phyloP scores from a whole-genome alignment of 1,284 basidiomycete species.

The Mrakiaceae sp. region DNA sequence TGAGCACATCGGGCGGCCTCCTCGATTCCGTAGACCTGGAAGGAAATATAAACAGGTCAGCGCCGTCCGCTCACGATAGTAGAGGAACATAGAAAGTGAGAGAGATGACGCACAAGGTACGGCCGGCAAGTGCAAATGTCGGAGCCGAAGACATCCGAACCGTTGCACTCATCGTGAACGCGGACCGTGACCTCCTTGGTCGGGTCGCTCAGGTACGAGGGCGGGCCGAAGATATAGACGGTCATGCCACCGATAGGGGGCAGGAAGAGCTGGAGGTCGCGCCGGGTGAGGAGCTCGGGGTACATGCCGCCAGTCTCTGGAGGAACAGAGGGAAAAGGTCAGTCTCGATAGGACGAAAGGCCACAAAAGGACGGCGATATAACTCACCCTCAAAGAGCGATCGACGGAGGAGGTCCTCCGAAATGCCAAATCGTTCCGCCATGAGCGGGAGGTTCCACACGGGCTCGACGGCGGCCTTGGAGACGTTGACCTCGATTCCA shows the following conservation, averaged over 20 bases:
- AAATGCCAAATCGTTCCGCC: conserved; percentile 74
- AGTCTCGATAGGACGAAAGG: not conserved
- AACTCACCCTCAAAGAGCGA: conserved; percentile 67
- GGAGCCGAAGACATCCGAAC: conserved; percentile 49
- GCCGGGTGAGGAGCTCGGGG: conserved; percentile 87
- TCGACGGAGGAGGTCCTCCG: conserved; percentile 70
- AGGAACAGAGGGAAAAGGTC: not conserved
- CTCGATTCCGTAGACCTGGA: conserved; percentile 65
- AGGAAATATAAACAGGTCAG: conserved; percentile 64
- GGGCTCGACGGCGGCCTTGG: conserved; percentile 63
- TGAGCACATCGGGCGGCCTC: conserved; percentile 82
- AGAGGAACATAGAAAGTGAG: too few relatives aligned
- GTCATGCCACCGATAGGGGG: conserved; percentile 88
- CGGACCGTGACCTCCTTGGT: conserved; percentile 79
- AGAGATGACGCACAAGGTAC: not conserved
- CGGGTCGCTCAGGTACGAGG: conserved; percentile 63
- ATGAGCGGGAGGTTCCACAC: conserved; percentile 96
- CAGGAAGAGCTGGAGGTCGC: conserved; percentile 88
- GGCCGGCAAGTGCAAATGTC: conserved; percentile 80
- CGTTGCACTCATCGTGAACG: conserved; percentile 82
- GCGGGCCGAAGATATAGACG: conserved; percentile 86
- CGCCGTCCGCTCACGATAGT: too few relatives aligned
- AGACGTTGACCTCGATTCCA: conserved; percentile 75
- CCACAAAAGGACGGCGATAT: not conserved
- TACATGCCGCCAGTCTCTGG: conserved; percentile 67